Base-by-base conservation (phyloP, 805 yeast species). In the Wickerhamomyces ciferrii region DNA sequence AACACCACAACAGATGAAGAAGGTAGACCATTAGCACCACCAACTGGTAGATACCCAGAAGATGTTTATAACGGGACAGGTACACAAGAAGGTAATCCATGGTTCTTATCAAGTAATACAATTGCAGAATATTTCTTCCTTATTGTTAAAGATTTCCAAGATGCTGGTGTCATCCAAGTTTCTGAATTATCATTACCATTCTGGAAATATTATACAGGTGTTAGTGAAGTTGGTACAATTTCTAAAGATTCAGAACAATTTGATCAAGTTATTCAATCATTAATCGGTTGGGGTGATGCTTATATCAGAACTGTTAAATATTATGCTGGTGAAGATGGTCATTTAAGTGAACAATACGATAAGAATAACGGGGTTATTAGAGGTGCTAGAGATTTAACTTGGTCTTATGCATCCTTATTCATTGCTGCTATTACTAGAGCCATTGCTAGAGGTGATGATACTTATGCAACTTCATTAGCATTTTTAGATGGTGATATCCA, bases 41-140 rank as follows among this genome's bases (percentile, higher is more conserved):
- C 80, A 0, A 65, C 84, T 39, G 94, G 94, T 4, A 70, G 94
- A 53, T 85, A 85, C 56, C 90, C 91, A 0, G 92, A 86, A 55
- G 94, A 85, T 61, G 61, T 80, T 17, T 85, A 85, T 60, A 81
- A 85, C 58, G 89, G 89, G 0, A 68, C 70, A 49, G 80, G 78
- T 2, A 67, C 72, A 0, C 69, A 80, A 24, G 79, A 76, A 53
- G 92, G 91, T 17, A 86, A 85, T 55, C 92, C 94, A 7, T 85
- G 94, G 94, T 86, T 85, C 56, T 74, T 85, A 42, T 60, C 67
- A 34, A 68, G 71, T 2, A 56, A 68, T 4, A 49, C 66, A 15
- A 60, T 66, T 10, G 65, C 71, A 1, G 62, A 68, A 37, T 50
- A 49, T 18, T 36, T 66, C 37, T 66, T 61, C 43, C 43, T 48